A percentile compares a stretch with the other conserved stretches of the same genome.
These are phyloP conservation scores for Cucurbitaria berberidis DNA, from an alignment of 2,329 filamentous ascomycete genomes.

Conservation along the genomic window DNA sequence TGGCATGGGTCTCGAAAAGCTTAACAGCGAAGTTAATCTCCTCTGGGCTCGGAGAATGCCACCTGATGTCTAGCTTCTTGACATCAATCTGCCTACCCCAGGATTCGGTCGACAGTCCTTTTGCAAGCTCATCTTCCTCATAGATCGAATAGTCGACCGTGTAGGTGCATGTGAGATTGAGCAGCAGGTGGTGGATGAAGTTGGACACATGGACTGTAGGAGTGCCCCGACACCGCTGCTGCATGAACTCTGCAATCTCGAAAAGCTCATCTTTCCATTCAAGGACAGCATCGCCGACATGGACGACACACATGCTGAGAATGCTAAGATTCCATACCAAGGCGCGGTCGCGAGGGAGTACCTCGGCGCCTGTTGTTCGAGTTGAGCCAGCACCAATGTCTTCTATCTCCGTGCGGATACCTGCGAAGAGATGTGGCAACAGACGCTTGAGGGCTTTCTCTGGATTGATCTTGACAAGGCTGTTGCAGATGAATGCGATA, in stretches of 20 bases:
- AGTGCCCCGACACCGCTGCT: conserved; percentile 90
- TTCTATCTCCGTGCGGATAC: conserved; percentile 95
- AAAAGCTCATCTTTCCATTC: conserved; percentile 89
- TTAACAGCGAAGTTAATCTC: conserved; percentile 90
- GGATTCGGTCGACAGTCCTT: conserved; percentile 75
- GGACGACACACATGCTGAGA: conserved; percentile 96
- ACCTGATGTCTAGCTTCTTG: conserved; percentile 79
- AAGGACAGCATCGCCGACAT: conserved; percentile 88
- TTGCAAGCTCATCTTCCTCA: conserved; percentile 74
- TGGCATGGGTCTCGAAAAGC: conserved; percentile 83
- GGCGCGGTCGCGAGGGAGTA: conserved; percentile 88
- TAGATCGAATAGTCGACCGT: conserved; percentile 88
- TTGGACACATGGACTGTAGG: conserved; percentile 97
- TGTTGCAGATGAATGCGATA: conserved; percentile 98
- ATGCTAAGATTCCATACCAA: conserved; percentile 97
- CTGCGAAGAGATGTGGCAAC: conserved; percentile 85
- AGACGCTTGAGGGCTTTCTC: conserved; percentile 91
- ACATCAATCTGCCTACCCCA: conserved; percentile 85
- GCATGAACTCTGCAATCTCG: conserved; percentile 93
- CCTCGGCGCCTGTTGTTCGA: conserved; percentile 89
- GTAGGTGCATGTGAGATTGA: conserved; percentile 94
- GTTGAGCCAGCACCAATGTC: conserved; percentile 96
- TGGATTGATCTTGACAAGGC: conserved; percentile 92
- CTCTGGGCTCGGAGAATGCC: conserved; percentile 81
- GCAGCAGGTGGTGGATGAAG: conserved; percentile 92